phyloP scores from a whole-genome alignment of 139 green algal genomes.

The Chlorella sorokiniana region DNA sequence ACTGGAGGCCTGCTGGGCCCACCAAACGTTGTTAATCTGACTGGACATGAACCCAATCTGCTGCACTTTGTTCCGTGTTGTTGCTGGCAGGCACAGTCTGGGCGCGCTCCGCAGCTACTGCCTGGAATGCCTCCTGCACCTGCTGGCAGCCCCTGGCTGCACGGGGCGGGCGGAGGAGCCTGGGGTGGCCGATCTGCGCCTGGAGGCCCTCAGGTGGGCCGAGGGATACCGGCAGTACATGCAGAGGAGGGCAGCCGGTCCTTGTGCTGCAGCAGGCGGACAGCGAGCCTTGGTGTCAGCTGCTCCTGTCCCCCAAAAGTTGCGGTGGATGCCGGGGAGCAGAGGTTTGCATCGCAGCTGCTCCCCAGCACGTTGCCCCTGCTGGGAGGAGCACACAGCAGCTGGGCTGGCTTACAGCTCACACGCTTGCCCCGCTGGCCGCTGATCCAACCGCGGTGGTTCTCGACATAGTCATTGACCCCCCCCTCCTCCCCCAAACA shows the following conservation, averaged over 20 bases:
- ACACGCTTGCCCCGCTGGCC: background rate
- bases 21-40: no score
- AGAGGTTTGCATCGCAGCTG: background rate
- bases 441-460: background rate
- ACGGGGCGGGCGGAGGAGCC: background rate
- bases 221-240: background rate
- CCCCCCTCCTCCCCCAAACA: background rate
- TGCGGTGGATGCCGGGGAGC: no score
- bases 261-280: background rate
- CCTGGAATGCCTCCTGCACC: constrained; percentile 29
- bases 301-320: background rate
- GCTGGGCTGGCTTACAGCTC: no score
- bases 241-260: background rate
- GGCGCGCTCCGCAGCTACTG: constrained; percentile 9
- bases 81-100: constrained; percentile 2
- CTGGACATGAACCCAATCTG: background rate
- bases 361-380: no score
- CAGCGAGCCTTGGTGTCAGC: background rate
- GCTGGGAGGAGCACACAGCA: no score
- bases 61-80: background rate
- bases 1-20: background rate
- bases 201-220: background rate
- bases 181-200: background rate
- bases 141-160: constrained; percentile 21
- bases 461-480: background rate